Percentiles rank a stretch among this genome's conserved stretches.
Evolutionary conservation across 2,329 filamentous ascomycete species (phyloP).

Genomic region (Thielaviopsis populi): DNA sequence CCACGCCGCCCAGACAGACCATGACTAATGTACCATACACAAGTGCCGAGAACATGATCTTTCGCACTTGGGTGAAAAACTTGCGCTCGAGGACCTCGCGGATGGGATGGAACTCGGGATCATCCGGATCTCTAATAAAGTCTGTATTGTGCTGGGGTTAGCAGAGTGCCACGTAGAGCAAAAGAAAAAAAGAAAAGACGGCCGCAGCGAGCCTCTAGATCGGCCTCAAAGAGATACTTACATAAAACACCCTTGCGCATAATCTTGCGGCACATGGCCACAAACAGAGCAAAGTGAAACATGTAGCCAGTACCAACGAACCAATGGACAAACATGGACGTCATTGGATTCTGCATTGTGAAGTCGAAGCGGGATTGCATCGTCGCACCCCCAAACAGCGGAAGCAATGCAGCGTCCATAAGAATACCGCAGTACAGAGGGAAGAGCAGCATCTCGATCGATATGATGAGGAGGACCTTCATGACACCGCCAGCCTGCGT

Average conservation of each 20-base stretch:
- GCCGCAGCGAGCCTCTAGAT: too few species aligned
- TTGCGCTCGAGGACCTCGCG: slow-evolving; percentile 90
- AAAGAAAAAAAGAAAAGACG: too few species aligned
- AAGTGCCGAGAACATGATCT: slow-evolving; percentile 89
- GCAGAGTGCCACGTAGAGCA: slow-evolving; percentile 13
- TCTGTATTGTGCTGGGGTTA: slow-evolving; percentile 36
- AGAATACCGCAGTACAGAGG: slow-evolving; percentile 89
- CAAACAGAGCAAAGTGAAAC: slow-evolving; percentile 98
- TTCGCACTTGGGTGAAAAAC: slow-evolving; percentile 80
- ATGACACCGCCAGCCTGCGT: slow-evolving; percentile 91
- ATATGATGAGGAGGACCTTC: slow-evolving; percentile 96
- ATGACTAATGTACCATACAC: slow-evolving; percentile 91
- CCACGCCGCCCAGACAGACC: slow-evolving; percentile 82
- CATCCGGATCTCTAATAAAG: slow-evolving; percentile 95
- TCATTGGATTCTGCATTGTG: slow-evolving; percentile 63
- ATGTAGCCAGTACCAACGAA: slow-evolving; percentile 98
- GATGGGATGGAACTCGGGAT: slow-evolving; percentile 94
- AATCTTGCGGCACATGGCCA: slow-evolving; percentile 97
- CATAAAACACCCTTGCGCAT: slow-evolving; percentile 88
- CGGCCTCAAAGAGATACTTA: slow-evolving; percentile 31
- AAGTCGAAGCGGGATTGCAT: slow-evolving; percentile 65
- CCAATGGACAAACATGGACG: slow-evolving; percentile 94
- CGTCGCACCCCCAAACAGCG: slow-evolving; percentile 71
- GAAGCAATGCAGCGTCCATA: slow-evolving; percentile 74
- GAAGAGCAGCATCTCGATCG: slow-evolving; percentile 97